Evolutionary conservation across 345 rosid genomes (phyloP), one percentile per base, ranked within the genome.

Genomic region (Brassica rapa): DNA sequence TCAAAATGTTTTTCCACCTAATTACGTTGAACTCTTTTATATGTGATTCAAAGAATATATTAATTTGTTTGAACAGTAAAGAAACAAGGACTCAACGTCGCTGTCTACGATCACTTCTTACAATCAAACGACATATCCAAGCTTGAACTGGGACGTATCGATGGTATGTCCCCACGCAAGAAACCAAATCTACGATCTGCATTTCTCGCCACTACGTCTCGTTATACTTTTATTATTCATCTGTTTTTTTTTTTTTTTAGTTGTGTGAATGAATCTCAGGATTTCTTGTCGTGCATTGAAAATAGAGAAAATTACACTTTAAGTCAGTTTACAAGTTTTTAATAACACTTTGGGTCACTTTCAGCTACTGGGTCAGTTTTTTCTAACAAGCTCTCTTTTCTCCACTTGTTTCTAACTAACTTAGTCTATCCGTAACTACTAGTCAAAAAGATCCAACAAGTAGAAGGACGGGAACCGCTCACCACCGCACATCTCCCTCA

Each of bases 261-360:
- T 56, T 78, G 62, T 78, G 37, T 71, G 46, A 49, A 57, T 57
- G 74, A 59, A 30, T n/a, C 15, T 35, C 16, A 8, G 1, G 10
- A 8, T 24, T 64, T 25, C 55, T 69, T 80, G 83, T 80, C 76
- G 83, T 80, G 79, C 79, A 10, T 33, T 32, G 25, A 71, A 77
- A 37, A 35, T 6, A 23, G n/a, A n/a, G n/a, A n/a, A n/a, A n/a
- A n/a, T n/a, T n/a, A n/a, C n/a, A n/a, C n/a, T n/a, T n/a, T n/a
- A n/a, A n/a, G n/a, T n/a, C n/a, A n/a, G n/a, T n/a, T n/a, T n/a
- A n/a, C n/a, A n/a, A n/a, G n/a, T n/a, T n/a, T n/a, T n/a, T n/a
- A n/a, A n/a, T n/a, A n/a, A n/a, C n/a, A n/a, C n/a, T n/a, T n/a
- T n/a, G n/a, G n/a, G n/a, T n/a, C n/a, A n/a, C n/a, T n/a, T n/a